A percentile compares a stretch with the other conserved stretches of the same genome.
Evolutionary conservation across 352 stramenopile genomes (phyloP).

Genomic region (Thalassiosira hispida): DNA sequence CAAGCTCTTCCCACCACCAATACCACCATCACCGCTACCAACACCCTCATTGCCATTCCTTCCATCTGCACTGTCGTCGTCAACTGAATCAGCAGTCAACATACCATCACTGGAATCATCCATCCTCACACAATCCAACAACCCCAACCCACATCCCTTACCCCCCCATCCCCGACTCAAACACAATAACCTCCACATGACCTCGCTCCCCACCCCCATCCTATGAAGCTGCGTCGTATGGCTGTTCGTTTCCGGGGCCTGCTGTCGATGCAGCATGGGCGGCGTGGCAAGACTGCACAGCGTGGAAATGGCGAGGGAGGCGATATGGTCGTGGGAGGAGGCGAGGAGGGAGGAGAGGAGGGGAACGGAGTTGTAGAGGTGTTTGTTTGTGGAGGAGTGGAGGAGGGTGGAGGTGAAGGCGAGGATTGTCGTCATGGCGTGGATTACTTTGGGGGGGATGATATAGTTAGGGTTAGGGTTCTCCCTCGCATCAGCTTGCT

Average conservation of each 20-base stretch:
- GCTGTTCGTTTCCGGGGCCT: slow-evolving; percentile 70
- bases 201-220: slow-evolving; percentile 21
- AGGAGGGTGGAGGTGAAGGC: slow-evolving; percentile 71
- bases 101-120: slow-evolving; percentile 3
- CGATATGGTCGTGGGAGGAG: slow-evolving; percentile 59
- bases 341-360: slow-evolving; percentile 75
- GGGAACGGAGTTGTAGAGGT: slow-evolving; percentile 73
- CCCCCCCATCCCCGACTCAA: slow-evolving; percentile 77
- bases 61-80: slow-evolving; percentile 5
- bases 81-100: background rate
- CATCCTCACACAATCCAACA: slow-evolving; percentile 56
- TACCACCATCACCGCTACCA: slow-evolving; percentile 22
- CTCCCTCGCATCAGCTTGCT: no score
- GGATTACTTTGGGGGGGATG: slow-evolving; percentile 11
- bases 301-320: slow-evolving; percentile 47
- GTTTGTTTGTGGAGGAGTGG: slow-evolving; percentile 77
- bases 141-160: slow-evolving; percentile 66
- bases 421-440: slow-evolving; percentile 63
- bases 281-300: slow-evolving; percentile 64
- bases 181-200: slow-evolving; percentile 62
- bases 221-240: slow-evolving; percentile 71
- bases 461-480: no score
- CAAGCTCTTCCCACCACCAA: background rate
- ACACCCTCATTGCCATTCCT: background rate
- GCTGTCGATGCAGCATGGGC: slow-evolving; percentile 77